phyloP scores from a whole-genome alignment of 768 basidiomycete species.

The Auricularia auricula-judae region DNA sequence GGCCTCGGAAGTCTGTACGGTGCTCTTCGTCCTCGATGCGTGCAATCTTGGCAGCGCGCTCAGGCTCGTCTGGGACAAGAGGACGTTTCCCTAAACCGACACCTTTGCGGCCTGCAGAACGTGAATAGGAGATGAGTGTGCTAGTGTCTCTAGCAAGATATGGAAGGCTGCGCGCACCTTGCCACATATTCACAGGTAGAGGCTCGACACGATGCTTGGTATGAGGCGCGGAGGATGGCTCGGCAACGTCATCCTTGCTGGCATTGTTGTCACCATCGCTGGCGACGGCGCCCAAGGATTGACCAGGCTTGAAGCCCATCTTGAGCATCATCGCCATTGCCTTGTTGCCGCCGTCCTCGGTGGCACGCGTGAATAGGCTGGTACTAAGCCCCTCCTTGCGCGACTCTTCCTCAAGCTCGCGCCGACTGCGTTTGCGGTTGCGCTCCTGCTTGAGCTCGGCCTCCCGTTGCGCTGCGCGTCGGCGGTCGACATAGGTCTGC shows the following conservation, averaged over 20 bases:
- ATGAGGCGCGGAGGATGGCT: neutral
- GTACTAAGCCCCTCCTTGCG: conserved; percentile 68
- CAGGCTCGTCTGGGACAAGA: conserved; percentile 48
- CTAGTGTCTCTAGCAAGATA: neutral
- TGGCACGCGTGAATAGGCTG: conserved; percentile 70
- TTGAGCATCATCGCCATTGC: conserved; percentile 86
- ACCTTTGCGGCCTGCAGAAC: conserved; percentile 57
- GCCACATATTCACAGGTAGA: conserved; percentile 69
- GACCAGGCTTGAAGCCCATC: conserved; percentile 85
- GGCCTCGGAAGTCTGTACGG: conserved; percentile 48
- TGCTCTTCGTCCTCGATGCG: conserved; percentile 34
- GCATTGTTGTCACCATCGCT: neutral
- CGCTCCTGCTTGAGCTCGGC: conserved; percentile 56
- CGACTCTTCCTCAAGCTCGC: conserved; percentile 62
- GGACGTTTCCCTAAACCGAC: conserved; percentile 48
- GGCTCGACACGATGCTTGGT: conserved; percentile 49
- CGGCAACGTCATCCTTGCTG: conserved; percentile 3
- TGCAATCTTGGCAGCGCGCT: conserved; percentile 59
- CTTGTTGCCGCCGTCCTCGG: conserved; percentile 63
- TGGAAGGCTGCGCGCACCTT: conserved; percentile 36
- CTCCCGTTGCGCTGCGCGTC: conserved; percentile 51
- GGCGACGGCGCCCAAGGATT: conserved; percentile 47
- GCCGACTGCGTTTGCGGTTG: conserved; percentile 51
- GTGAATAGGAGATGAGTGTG: conserved; percentile 2
- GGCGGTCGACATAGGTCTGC: conserved; percentile 59